Percentiles rank a stretch among this genome's conserved stretches.
Conservation (phyloP, 192 early-diverging fungal species). For the Pilobolus umbonatus region DNA sequence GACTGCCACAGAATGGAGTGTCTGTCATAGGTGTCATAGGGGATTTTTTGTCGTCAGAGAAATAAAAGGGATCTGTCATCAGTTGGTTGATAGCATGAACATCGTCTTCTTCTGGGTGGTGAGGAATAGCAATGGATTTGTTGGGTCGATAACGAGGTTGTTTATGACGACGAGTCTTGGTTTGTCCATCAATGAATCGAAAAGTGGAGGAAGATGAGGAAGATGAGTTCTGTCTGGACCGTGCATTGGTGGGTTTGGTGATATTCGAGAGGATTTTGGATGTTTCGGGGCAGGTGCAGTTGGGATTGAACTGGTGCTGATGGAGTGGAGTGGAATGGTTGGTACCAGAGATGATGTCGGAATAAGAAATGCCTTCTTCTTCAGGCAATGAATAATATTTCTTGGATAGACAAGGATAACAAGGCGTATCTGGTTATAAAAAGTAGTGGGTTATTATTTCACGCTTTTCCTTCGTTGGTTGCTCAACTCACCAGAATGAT, state of each 20-base stretch:
- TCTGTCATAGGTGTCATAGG: not conserved
- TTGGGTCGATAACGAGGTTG: not conserved
- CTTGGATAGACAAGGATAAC: constrained; percentile 14
- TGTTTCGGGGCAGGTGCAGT: constrained; percentile 12
- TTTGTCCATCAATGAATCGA: constrained; percentile 4
- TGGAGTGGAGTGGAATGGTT: not conserved
- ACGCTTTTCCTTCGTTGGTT: no score
- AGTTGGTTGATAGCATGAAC: no score
- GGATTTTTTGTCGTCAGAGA: not conserved
- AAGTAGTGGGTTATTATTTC: no score
- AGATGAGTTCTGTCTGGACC: not conserved
- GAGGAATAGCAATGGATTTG: no score
- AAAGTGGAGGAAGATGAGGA: not conserved
- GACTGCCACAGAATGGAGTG: constrained; percentile 13
- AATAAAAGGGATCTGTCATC: not conserved
- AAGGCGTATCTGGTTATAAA: constrained; percentile 2
- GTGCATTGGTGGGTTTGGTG: not conserved
- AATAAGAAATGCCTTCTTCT: constrained; percentile 7
- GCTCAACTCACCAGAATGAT: constrained; percentile 5
- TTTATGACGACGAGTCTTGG: constrained; percentile 2
- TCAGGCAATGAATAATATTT: not conserved
- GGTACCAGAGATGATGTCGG: not conserved
- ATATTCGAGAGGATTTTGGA: constrained; percentile 5
- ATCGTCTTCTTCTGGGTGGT: no score
- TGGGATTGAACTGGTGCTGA: not conserved